Base-by-base conservation (phyloP, 106 monocot genomes). In the Acorus calamus region DNA sequence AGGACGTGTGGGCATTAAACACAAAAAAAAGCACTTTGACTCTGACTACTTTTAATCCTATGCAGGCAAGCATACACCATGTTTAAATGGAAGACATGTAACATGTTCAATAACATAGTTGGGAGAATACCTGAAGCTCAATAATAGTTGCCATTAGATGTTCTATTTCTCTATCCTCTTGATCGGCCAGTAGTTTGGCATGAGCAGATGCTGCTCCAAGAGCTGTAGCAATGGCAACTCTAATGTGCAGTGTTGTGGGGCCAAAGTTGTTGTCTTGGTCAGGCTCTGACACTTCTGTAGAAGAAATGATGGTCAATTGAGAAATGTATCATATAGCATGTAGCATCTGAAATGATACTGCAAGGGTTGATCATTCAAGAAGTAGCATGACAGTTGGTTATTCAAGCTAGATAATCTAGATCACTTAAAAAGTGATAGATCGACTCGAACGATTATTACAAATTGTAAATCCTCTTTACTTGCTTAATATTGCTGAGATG, bases 111-210 rank as follows among this genome's bases (percentile, higher is more conserved):
- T 11, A 3, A 59, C 28, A 4, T 5, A 6, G 41, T 14, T 60
- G 57, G 56, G 57, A 56, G 67, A 4, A 58, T 56, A 86, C 89
- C 90, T 96, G 90, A 28, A 66, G 67, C 65, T 87, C 80, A 64
- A 87, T 79, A 56, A 96, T 83, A 28, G 84, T 79, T 47, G 94
- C 72, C 77, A 90, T 74, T 4, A 87, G 75, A 63, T 76, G 77
- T 63, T 90, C 87, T 49, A 87, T 87, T 74, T 96, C 87, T 68
- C 78, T 78, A 28, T 87, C 81, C 67, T 96, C 94, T 46, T 87
- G 89, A 57, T 90, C 80, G 13, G 94, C 90, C 47, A 84, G 59
- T 56, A 96, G 72, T 75, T 84, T 90, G 46, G 94, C 89, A 78
- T 76, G 86, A 73, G 90, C 86, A 62, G 89, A 86, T 11, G 70